Evolutionary conservation across 2,329 filamentous ascomycete species (phyloP).

Genomic region (Hypoxylon sp.): DNA sequence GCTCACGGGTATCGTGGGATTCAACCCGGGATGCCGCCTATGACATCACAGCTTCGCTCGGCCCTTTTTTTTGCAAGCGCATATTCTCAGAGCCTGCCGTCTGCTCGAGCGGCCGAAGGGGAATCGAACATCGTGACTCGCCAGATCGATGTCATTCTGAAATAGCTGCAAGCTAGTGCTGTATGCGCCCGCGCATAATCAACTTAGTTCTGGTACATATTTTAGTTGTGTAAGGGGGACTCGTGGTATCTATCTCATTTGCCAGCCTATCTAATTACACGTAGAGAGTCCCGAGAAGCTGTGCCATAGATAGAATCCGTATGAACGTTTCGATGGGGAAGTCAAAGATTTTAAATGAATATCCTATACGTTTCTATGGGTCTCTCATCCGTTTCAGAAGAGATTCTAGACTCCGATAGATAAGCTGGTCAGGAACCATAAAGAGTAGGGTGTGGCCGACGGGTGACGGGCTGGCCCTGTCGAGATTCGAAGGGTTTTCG

Average conservation of each 20-base stretch:
- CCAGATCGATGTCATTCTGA: conserved; percentile 7
- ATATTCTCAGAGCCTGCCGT: conserved; percentile 18
- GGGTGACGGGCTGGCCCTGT: conserved; percentile 17
- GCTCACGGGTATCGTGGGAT: conserved; percentile 29
- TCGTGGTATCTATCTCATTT: not conserved
- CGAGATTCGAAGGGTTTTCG: conserved; percentile 14
- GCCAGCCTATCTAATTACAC: not conserved
- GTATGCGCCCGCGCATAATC: not conserved
- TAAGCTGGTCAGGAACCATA: conserved; percentile 23
- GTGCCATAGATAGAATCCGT: not conserved
- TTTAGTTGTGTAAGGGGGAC: conserved; percentile 1
- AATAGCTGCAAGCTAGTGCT: conserved; percentile 19
- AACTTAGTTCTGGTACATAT: conserved; percentile 11
- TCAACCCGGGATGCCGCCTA: conserved; percentile 11
- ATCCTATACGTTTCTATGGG: conserved; percentile 22
- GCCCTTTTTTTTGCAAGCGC: conserved; percentile 22
- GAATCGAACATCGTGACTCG: conserved; percentile 32
- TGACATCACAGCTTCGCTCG: conserved; percentile 35
- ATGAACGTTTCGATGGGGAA: conserved; percentile 11
- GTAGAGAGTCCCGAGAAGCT: not conserved
- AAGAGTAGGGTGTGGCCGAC: conserved; percentile 14
- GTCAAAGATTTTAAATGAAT: conserved; percentile 16
- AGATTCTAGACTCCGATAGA: conserved; percentile 31
- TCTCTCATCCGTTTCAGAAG: conserved; percentile 24
- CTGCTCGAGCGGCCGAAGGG: conserved; percentile 16